phyloP scores from a whole-genome alignment of 2,329 filamentous ascomycete genomes.

The Hyphodiscus sp. region DNA sequence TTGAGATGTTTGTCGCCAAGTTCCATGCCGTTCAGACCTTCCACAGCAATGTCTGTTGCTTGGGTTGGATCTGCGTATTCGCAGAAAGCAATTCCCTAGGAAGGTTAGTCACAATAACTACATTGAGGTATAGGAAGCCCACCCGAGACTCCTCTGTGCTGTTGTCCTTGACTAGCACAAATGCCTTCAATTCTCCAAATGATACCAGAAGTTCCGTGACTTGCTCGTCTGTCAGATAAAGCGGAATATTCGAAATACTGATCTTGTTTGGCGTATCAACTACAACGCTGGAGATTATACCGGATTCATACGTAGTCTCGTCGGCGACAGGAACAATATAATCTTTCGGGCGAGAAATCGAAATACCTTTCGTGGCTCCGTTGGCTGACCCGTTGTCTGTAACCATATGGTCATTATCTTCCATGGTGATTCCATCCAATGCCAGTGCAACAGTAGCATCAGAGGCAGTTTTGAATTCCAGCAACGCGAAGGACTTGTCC shows the following conservation, averaged over 20 bases:
- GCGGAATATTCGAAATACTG: conserved; percentile 81
- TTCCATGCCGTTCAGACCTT: conserved; percentile 89
- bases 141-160: conserved; percentile 82
- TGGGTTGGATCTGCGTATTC: conserved; percentile 72
- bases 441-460: conserved; percentile 91
- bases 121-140: conserved; percentile 35
- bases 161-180: conserved; percentile 81
- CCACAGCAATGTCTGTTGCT: conserved; percentile 77
- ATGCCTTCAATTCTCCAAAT: conserved; percentile 90
- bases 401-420: conserved; percentile 53
- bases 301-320: conserved; percentile 66
- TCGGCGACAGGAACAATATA: conserved; percentile 86
- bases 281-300: conserved; percentile 72
- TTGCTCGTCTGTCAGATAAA: conserved; percentile 84
- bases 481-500: conserved; percentile 72
- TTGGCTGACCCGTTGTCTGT: conserved; percentile 44
- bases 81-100: conserved; percentile 88
- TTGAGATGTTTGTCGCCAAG: conserved; percentile 81
- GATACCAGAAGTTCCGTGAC: conserved; percentile 83
- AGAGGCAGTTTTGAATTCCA: conserved; percentile 82
- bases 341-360: conserved; percentile 85
- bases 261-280: conserved; percentile 95
- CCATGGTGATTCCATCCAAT: conserved; percentile 84
- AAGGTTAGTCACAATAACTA: conserved; percentile 26
- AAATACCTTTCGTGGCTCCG: conserved; percentile 50